Evolutionary conservation across 1,139 yeast genomes (phyloP), one percentile per base, ranked within the genome.

Genomic region (Scheffersomyces quercinus): DNA sequence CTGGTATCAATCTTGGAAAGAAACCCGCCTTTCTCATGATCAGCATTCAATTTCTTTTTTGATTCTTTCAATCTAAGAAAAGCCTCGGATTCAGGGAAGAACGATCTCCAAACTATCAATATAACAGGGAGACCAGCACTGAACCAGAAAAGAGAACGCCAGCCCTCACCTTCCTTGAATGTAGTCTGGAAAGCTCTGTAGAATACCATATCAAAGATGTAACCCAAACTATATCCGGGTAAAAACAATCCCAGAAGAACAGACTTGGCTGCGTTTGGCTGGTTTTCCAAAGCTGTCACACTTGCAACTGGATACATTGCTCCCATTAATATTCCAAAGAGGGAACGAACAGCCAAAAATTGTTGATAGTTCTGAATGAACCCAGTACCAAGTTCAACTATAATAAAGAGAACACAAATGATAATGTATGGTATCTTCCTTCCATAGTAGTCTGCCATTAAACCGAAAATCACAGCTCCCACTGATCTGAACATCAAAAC

Each of bases 131-230:
- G 78, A 24, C 90, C 87, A 20, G 93, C 82, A 41, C 87, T 81
- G 56, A 88, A 85, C 90, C 95, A 87, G 63, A 83, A 85, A 50
- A 87, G 70, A 1, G 89, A 77, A 58, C 95, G 76, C 96, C 96
- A 88, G 1, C 79, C 75, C 53, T 80, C 77, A 3, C 66, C 62
- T 41, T 64, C 61, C 20, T 52, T 53, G 44, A 50, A 50, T 7
- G 82, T 65, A 44, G 73, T 75, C 50, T 75, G 77, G 49, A 83
- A 70, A 1, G 85, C 87, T 50, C 89, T 73, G 50, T 76, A 78
- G 63, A 85, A 83, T 34, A 82, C 68, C 35, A 82, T 87, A 3
- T 82, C 87, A 32, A 84, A 60, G 39, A 85, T 65, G 55, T 84
- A 78, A 5, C 93, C 93, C 48, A 84, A 75, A 2, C 89, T 85